Conservation (phyloP, 2,329 filamentous ascomycete species). For the Juglanconis sp. region DNA sequence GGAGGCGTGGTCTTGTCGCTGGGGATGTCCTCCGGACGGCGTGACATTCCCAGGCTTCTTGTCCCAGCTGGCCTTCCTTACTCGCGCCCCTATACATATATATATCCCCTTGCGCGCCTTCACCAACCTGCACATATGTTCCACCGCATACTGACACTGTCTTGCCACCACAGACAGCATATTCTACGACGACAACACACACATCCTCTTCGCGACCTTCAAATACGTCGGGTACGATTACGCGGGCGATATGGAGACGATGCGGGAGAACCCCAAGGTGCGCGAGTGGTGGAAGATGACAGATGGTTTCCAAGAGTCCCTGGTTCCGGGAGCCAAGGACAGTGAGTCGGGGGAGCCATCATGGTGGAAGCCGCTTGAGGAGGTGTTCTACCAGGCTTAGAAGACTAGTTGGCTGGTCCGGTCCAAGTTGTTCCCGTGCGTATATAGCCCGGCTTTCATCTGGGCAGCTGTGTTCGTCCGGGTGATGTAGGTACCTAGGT, state of each 20-base stretch:
- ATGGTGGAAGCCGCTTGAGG: slow-evolving; percentile 69
- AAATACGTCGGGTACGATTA: slow-evolving; percentile 76
- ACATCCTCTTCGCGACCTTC: slow-evolving; percentile 71
- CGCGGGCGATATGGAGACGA: slow-evolving; percentile 70
- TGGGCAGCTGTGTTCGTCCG: neutral
- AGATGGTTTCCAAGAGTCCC: slow-evolving; percentile 67
- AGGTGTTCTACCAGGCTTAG: slow-evolving; percentile 62
- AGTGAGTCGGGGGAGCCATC: slow-evolving; percentile 57
- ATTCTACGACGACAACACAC: slow-evolving; percentile 61
- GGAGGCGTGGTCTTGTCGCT: too few relatives aligned
- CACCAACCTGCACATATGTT: too few relatives aligned
- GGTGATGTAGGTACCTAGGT: neutral
- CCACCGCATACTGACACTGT: neutral
- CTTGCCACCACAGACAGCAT: slow-evolving; percentile 58
- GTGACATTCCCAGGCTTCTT: too few relatives aligned
- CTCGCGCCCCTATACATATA: neutral
- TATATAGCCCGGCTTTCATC: neutral
- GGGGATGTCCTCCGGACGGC: too few relatives aligned
- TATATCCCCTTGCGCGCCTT: too few relatives aligned
- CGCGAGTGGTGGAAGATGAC: slow-evolving; percentile 81
- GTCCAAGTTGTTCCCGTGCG: neutral
- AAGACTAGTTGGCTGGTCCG: neutral
- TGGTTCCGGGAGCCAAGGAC: slow-evolving; percentile 57
- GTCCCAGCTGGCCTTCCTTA: neutral
- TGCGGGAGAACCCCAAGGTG: slow-evolving; percentile 70